Evolutionary conservation across 1,284 basidiomycete species (phyloP).

Genomic region (Rhodotorula glutinis): DNA sequence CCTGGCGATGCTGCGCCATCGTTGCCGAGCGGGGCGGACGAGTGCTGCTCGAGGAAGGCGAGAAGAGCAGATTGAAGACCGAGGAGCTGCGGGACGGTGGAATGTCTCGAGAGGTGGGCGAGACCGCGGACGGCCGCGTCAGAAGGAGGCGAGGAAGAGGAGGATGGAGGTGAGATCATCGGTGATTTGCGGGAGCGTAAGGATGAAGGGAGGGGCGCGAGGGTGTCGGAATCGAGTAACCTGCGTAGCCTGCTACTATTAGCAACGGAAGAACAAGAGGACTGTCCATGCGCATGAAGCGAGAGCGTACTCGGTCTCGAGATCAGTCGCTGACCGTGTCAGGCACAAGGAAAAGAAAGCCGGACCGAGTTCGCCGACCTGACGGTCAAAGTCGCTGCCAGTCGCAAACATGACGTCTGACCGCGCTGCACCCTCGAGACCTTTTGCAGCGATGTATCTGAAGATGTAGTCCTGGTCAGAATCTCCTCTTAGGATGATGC

Average conservation of each 20-base stretch:
- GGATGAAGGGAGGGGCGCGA: slow-evolving; percentile 70
- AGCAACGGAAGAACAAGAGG: not conserved
- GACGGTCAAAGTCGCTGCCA: slow-evolving; percentile 67
- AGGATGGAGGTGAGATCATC: slow-evolving; percentile 79
- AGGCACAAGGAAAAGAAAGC: slow-evolving; percentile 71
- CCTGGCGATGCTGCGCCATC: not conserved
- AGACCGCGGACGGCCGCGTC: slow-evolving; percentile 51
- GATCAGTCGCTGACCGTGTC: slow-evolving; percentile 50
- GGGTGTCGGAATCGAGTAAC: slow-evolving; percentile 41
- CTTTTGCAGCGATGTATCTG: slow-evolving; percentile 78
- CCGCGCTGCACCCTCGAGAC: slow-evolving; percentile 72
- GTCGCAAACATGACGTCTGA: slow-evolving; percentile 82
- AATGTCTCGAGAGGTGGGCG: not conserved
- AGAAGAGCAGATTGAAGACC: slow-evolving; percentile 69
- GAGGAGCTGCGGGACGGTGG: slow-evolving; percentile 55
- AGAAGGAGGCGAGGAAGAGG: slow-evolving; percentile 57
- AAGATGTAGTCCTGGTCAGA: slow-evolving; percentile 56
- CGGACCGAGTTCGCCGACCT: slow-evolving; percentile 68
- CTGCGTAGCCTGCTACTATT: not conserved
- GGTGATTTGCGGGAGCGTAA: slow-evolving; percentile 75
- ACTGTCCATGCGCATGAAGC: no score
- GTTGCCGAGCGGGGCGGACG: slow-evolving; percentile 44
- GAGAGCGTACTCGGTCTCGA: not conserved
- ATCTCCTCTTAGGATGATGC: no score
- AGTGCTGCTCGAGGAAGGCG: slow-evolving; percentile 50